Evolutionary conservation across 768 basidiomycete species (phyloP).

Genomic region (Kwoniella newhampshirensis): DNA sequence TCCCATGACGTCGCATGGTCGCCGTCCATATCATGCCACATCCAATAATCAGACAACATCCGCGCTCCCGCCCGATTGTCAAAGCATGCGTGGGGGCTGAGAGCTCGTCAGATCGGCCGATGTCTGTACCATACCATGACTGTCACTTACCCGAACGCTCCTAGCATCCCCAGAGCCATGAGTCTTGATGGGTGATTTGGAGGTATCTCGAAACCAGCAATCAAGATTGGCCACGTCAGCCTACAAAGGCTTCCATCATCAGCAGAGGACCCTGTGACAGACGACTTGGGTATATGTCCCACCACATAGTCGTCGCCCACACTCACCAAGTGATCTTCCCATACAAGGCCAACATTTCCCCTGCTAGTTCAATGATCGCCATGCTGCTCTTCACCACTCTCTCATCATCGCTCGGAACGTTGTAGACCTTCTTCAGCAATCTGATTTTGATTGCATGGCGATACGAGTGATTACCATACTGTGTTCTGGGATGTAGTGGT

Average conservation of each 20-base stretch:
- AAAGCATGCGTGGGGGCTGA: slow-evolving; percentile 18
- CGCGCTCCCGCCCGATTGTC: slow-evolving; percentile 16
- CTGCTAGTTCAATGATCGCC: slow-evolving; percentile 40
- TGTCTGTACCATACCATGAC: slow-evolving; percentile 2
- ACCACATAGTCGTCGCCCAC: not conserved
- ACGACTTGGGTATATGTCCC: not conserved
- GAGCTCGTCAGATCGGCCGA: not conserved
- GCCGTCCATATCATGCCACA: slow-evolving; percentile 26
- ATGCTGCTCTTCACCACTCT: slow-evolving; percentile 22
- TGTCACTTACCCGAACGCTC: slow-evolving; percentile 35
- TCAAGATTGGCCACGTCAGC: slow-evolving; percentile 47
- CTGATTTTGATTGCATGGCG: slow-evolving; percentile 36
- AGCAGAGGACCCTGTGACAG: too few species aligned
- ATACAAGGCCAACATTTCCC: slow-evolving; percentile 31
- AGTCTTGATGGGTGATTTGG: slow-evolving; percentile 24
- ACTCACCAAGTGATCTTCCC: slow-evolving; percentile 38
- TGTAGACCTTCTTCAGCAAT: slow-evolving; percentile 36
- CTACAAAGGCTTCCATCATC: slow-evolving; percentile 7
- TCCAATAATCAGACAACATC: slow-evolving; percentile 26
- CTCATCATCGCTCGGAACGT: slow-evolving; percentile 22
- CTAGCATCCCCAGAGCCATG: slow-evolving; percentile 29
- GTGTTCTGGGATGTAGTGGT: slow-evolving; percentile 33
- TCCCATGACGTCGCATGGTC: slow-evolving; percentile 22
- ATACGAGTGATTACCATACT: slow-evolving; percentile 43
- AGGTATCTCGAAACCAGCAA: slow-evolving; percentile 38